Evolutionary conservation across 73 alveolate genomes (phyloP).

Genomic region (Tetrahymena thermophila): DNA sequence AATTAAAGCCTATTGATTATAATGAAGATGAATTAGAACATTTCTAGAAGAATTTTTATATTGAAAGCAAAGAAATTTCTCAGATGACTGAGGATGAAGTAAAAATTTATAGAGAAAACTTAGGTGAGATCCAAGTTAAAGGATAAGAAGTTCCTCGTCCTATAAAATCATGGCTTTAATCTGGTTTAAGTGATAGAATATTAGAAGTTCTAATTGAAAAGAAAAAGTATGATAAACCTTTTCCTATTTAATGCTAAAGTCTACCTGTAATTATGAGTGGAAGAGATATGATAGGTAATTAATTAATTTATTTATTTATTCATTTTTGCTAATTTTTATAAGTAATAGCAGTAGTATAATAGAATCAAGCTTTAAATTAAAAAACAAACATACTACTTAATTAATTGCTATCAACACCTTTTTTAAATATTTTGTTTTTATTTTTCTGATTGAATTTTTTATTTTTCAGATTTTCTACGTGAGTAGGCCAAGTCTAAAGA

Average conservation of each 20-base stretch:
- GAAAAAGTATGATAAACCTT: constrained; percentile 79
- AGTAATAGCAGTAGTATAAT: not conserved
- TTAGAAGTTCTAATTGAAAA: constrained; percentile 69
- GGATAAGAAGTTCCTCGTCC: constrained; percentile 95
- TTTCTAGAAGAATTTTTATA: constrained; percentile 83
- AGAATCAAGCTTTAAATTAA: not conserved
- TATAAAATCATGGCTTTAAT: constrained; percentile 81
- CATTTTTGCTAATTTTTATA: no score
- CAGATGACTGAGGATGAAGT: constrained; percentile 83
- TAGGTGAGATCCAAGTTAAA: constrained; percentile 90
- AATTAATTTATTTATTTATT: not conserved
- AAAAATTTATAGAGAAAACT: constrained; percentile 66
- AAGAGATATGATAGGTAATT: constrained; percentile 56
- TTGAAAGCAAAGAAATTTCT: constrained; percentile 86
- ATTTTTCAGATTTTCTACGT: not conserved
- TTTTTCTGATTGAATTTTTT: not conserved
- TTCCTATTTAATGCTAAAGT: constrained; percentile 92
- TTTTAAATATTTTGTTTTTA: no score
- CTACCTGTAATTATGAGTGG: constrained; percentile 97
- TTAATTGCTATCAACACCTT: not conserved
- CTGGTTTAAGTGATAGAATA: constrained; percentile 88
- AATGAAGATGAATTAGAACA: constrained; percentile 69
- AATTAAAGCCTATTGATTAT: constrained; percentile 70
- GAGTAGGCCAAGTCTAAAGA: not conserved
- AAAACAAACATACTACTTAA: no score